phyloP scores from a whole-genome alignment of 805 yeast genomes.

The Clavispora carvajalis region DNA sequence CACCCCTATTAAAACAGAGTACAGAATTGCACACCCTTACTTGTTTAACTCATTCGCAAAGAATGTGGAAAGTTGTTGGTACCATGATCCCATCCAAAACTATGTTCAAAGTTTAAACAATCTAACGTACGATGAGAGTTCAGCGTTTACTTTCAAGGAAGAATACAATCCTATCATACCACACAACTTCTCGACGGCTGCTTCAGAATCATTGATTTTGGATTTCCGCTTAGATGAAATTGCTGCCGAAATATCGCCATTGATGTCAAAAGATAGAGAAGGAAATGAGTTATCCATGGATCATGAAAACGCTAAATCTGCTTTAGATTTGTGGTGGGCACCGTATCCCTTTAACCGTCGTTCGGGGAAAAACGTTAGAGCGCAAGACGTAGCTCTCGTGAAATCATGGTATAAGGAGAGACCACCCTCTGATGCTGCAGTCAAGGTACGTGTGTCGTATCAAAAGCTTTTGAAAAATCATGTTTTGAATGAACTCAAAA shows the following conservation, averaged over 20 bases:
- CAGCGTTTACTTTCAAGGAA: constrained; percentile 51
- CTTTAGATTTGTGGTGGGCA: constrained; percentile 70
- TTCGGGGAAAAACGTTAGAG: constrained; percentile 67
- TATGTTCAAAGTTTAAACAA: constrained; percentile 40
- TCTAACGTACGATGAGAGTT: neutral
- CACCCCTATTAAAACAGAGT: constrained; percentile 71
- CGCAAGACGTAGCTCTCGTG: constrained; percentile 83
- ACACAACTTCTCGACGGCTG: constrained; percentile 10
- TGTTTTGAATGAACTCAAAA: constrained; percentile 68
- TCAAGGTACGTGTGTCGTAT: constrained; percentile 80
- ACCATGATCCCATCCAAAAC: constrained; percentile 58
- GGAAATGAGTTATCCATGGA: constrained; percentile 17
- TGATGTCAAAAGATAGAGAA: constrained; percentile 28
- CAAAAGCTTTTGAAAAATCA: constrained; percentile 79
- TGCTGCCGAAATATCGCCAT: constrained; percentile 46
- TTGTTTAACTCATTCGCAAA: constrained; percentile 75
- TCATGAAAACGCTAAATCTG: constrained; percentile 42
- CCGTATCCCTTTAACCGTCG: constrained; percentile 81
- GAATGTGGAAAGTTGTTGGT: constrained; percentile 56
- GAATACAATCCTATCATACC: constrained; percentile 50
- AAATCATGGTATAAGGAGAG: constrained; percentile 78
- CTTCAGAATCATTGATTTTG: constrained; percentile 24
- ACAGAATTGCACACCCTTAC: constrained; percentile 80
- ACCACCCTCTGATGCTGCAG: constrained; percentile 56
- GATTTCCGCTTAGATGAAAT: constrained; percentile 10